Evolutionary conservation across 768 basidiomycete genomes (phyloP).

Genomic region (Tulasnella sp.): DNA sequence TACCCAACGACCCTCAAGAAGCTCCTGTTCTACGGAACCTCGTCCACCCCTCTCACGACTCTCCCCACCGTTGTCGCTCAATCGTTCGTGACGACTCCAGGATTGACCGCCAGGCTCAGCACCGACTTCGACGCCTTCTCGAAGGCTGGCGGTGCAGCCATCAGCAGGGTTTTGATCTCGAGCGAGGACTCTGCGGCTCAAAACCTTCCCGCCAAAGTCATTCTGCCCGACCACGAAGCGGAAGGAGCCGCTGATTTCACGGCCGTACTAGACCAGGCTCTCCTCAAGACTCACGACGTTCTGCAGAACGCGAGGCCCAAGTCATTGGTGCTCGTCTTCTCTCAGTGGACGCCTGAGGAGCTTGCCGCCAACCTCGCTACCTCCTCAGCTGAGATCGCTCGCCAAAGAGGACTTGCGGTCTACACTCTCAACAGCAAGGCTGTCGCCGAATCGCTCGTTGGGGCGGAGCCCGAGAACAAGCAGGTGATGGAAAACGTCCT

Average conservation of each 20-base stretch:
- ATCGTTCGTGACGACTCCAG: conserved; percentile 52
- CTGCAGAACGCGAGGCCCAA: conserved; percentile 66
- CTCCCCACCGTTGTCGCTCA: conserved; percentile 59
- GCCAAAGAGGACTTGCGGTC: conserved; percentile 58
- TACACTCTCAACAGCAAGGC: conserved; percentile 63
- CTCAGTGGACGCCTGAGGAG: conserved; percentile 77
- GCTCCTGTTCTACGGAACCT: conserved; percentile 63
- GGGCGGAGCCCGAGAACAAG: conserved; percentile 40
- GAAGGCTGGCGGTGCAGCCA: conserved; percentile 68
- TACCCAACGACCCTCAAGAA: conserved; percentile 49
- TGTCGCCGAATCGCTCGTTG: conserved; percentile 53
- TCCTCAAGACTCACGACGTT: conserved; percentile 78
- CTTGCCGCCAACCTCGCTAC: conserved; percentile 67
- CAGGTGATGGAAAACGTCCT: conserved; percentile 55
- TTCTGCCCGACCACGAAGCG: conserved; percentile 56
- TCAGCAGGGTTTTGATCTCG: conserved; percentile 69
- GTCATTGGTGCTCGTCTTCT: conserved; percentile 72
- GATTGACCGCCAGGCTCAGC: conserved; percentile 62
- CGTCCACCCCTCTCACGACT: conserved; percentile 56
- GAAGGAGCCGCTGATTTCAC: conserved; percentile 66
- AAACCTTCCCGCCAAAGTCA: conserved; percentile 57
- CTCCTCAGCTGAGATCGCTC: conserved; percentile 53
- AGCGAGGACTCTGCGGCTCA: conserved; percentile 48
- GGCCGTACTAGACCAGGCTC: conserved; percentile 70
- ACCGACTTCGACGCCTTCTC: conserved; percentile 77